phyloP scores from a whole-genome alignment of 2,329 filamentous ascomycete species.

The Colletotrichum sp. region DNA sequence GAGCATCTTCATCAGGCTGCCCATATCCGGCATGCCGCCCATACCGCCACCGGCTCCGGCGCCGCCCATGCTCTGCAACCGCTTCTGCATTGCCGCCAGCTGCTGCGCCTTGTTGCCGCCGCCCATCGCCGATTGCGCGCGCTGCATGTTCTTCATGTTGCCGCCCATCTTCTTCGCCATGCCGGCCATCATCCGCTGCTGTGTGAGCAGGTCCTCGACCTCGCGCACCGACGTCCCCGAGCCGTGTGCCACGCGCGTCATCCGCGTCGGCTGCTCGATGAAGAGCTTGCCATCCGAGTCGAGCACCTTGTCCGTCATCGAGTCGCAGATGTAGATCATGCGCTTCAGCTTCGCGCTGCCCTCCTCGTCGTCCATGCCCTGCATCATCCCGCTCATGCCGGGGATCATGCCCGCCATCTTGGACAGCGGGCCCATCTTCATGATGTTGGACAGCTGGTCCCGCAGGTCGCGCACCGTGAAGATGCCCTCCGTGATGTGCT shows the following conservation, averaged over 20 bases:
- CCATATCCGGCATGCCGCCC: constrained; percentile 46
- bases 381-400: constrained; percentile 91
- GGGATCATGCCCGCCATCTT: constrained; percentile 99
- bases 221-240: constrained; percentile 90
- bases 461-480: constrained; percentile 94
- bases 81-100: constrained; percentile 96
- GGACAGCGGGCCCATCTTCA: constrained; percentile 98
- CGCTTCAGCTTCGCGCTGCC: constrained; percentile 91
- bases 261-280: constrained; percentile 87
- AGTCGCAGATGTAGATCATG: constrained; percentile 99
- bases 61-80: constrained; percentile 90
- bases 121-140: constrained; percentile 87
- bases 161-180: constrained; percentile 99
- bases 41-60: constrained; percentile 62
- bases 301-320: constrained; percentile 95
- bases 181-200: constrained; percentile 97
- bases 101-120: constrained; percentile 92
- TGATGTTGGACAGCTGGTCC: constrained; percentile 95
- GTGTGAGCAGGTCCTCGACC: constrained; percentile 95
- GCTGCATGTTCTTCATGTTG: constrained; percentile 97
- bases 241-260: constrained; percentile 89
- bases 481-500: constrained; percentile 95
- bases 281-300: constrained; percentile 96
- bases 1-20: constrained; percentile 90
- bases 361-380: constrained; percentile 96